Conservation (phyloP, 2,329 filamentous ascomycete genomes). For the Pseudogymnoascus sp. region DNA sequence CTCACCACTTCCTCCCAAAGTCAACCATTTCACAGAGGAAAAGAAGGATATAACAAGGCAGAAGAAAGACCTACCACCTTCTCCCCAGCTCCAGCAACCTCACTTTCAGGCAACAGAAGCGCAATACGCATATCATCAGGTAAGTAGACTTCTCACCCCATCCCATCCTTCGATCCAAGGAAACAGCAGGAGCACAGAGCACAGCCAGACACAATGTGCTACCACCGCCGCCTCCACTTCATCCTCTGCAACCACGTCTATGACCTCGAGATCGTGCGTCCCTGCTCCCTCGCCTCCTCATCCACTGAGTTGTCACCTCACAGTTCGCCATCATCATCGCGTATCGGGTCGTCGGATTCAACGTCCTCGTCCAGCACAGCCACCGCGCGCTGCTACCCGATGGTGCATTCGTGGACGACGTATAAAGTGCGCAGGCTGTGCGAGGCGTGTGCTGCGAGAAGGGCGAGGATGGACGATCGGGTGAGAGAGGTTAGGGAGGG, state of each 20-base stretch:
- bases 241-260: slow-evolving; percentile 43
- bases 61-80: neutral
- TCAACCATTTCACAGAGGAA: neutral
- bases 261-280: slow-evolving; percentile 26
- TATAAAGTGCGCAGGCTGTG: neutral
- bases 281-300: slow-evolving; percentile 19
- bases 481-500: neutral
- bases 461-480: neutral
- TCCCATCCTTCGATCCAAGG: neutral
- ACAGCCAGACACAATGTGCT: neutral
- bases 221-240: slow-evolving; percentile 46
- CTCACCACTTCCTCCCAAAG: neutral
- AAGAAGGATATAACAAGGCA: neutral
- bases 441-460: neutral
- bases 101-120: neutral
- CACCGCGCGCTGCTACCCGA: neutral
- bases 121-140: neutral
- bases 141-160: neutral
- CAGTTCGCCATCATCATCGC: too few species aligned
- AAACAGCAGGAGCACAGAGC: neutral
- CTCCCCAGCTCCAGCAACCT: neutral
- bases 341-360: neutral
- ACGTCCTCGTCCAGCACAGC: neutral
- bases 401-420: neutral
- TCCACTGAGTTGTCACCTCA: too few species aligned